phyloP scores from a whole-genome alignment of 2,329 filamentous ascomycete species.

The Bipolaris sorokiniana region DNA sequence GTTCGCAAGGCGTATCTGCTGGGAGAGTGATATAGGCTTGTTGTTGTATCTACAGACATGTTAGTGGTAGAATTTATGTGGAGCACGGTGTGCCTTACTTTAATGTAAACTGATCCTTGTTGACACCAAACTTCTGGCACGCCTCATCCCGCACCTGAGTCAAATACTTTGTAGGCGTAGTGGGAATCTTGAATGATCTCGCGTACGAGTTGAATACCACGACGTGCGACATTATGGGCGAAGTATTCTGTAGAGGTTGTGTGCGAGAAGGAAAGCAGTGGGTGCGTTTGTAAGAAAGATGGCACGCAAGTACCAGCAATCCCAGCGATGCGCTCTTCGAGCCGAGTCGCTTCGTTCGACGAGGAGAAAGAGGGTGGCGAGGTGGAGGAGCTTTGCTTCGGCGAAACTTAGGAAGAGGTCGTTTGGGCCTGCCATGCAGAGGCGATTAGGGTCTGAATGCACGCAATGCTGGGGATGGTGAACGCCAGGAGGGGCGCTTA shows the following conservation, averaged over 20 bases:
- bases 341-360: constrained; percentile 37
- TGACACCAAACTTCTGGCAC: constrained; percentile 78
- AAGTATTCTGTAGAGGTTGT: constrained; percentile 35
- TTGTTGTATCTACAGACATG: constrained; percentile 62
- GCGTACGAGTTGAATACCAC: constrained; percentile 83
- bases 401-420: constrained; percentile 40
- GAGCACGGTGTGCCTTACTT: constrained; percentile 64
- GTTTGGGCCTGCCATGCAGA: constrained; percentile 40
- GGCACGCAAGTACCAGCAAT: constrained; percentile 37
- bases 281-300: constrained; percentile 36
- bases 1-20: constrained; percentile 81
- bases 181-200: constrained; percentile 80
- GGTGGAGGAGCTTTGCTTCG: constrained; percentile 44
- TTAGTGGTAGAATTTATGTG: constrained; percentile 1
- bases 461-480: constrained; percentile 17
- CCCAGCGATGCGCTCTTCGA: constrained; percentile 31
- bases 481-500: constrained; percentile 26
- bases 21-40: constrained; percentile 83
- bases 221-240: constrained; percentile 81
- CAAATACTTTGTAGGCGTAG: constrained; percentile 78
- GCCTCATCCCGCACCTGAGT: constrained; percentile 87
- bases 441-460: constrained; percentile 25
- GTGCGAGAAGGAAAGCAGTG: constrained; percentile 31
- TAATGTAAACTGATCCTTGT: constrained; percentile 75
- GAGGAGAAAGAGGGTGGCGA: constrained; percentile 38